A percentile compares a stretch with the other conserved stretches of the same genome.
phyloP scores from a whole-genome alignment of 2,329 filamentous ascomycete species.

The Cladorrhinum sp. region DNA sequence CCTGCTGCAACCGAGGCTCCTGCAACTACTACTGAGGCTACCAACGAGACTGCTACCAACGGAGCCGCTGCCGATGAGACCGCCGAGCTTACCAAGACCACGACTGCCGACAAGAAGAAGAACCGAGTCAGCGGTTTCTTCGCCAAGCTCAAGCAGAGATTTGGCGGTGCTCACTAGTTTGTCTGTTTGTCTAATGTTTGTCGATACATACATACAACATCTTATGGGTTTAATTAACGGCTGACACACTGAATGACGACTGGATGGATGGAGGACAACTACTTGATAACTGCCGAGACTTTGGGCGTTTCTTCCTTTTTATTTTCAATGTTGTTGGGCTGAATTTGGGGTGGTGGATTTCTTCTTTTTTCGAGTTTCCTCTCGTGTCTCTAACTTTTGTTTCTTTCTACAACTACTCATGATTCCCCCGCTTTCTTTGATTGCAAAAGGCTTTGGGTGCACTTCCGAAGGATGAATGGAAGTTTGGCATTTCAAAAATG shows the following conservation, averaged over 20 bases:
- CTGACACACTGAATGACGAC: neutral
- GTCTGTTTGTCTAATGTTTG: neutral
- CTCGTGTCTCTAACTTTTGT: too few species aligned
- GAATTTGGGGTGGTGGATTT: neutral
- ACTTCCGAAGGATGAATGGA: neutral
- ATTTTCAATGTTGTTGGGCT: neutral
- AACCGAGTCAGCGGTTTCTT: conserved; percentile 62
- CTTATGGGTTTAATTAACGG: neutral
- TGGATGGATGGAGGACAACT: neutral
- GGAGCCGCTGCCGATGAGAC: conserved; percentile 17
- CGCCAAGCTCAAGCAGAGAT: conserved; percentile 52
- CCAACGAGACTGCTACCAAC: conserved; percentile 21
- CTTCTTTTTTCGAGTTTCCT: neutral
- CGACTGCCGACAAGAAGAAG: conserved; percentile 60
- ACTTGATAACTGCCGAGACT: neutral
- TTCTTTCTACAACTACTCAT: conserved; percentile 10
- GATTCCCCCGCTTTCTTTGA: conserved; percentile 12
- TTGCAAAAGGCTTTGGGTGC: neutral
- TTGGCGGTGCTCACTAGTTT: conserved; percentile 22
- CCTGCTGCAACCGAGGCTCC: neutral
- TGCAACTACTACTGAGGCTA: conserved; percentile 15
- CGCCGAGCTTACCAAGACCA: conserved; percentile 31
- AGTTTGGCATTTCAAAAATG: neutral
- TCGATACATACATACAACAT: conserved; percentile 27
- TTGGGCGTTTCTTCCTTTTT: neutral